phyloP scores from a whole-genome alignment of 306 rosid species.

The Aeschynomene evenia region DNA sequence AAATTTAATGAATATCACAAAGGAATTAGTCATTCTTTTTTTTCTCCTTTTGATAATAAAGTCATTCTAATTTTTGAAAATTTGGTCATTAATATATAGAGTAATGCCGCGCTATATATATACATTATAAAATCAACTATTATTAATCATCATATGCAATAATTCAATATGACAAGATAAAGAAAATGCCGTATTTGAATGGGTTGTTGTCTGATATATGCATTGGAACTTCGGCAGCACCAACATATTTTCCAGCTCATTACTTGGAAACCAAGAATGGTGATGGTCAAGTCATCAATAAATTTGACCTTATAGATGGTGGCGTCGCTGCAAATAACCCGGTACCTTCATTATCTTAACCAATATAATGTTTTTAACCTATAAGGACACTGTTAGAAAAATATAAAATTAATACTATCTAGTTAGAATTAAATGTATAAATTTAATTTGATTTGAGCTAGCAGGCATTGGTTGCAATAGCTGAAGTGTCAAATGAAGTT shows the following conservation, averaged over 20 bases:
- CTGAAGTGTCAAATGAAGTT: slow-evolving; percentile 50
- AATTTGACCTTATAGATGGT: slow-evolving; percentile 64
- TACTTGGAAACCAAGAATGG: slow-evolving; percentile 41
- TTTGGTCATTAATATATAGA: too few species aligned
- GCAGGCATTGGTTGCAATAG: slow-evolving; percentile 54
- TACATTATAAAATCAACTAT: too few species aligned
- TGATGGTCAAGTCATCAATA: slow-evolving; percentile 5
- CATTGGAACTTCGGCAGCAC: slow-evolving; percentile 75
- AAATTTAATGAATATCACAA: too few species aligned
- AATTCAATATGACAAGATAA: slow-evolving; percentile 34
- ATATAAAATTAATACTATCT: too few species aligned
- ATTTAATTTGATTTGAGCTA: not conserved
- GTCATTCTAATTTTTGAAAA: too few species aligned
- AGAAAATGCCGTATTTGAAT: slow-evolving; percentile 28
- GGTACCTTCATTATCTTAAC: too few species aligned
- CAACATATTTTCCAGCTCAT: slow-evolving; percentile 75
- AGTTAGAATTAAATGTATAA: too few species aligned
- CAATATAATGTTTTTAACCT: too few species aligned
- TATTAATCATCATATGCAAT: not conserved
- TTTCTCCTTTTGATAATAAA: too few species aligned
- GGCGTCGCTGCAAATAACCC: slow-evolving; percentile 78
- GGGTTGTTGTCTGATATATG: slow-evolving; percentile 55
- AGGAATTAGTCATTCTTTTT: too few species aligned
- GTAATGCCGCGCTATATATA: too few species aligned
- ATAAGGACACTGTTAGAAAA: too few species aligned